Evolutionary conservation across 2,329 filamentous ascomycete species (phyloP).

Genomic region (Nemania serpens): DNA sequence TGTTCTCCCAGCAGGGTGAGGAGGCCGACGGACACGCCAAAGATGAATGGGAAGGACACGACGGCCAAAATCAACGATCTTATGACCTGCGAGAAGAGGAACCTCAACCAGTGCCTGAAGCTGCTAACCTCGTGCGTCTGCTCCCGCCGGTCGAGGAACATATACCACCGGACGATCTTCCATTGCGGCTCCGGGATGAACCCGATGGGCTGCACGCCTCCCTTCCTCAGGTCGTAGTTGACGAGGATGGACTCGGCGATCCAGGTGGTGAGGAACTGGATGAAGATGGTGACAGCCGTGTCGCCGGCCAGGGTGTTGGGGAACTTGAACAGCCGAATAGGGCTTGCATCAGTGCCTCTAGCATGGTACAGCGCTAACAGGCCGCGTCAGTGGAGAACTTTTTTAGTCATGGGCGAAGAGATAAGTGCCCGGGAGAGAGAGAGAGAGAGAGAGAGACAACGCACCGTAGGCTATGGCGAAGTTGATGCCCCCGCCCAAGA

Average conservation of each 20-base stretch:
- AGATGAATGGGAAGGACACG: constrained; percentile 49
- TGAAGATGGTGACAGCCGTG: constrained; percentile 54
- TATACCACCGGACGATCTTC: constrained; percentile 48
- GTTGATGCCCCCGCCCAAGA: constrained; percentile 57
- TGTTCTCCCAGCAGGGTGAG: constrained; percentile 46
- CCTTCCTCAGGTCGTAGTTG: constrained; percentile 50
- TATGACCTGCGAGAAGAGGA: constrained; percentile 44
- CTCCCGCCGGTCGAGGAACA: constrained; percentile 46
- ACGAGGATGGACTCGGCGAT: constrained; percentile 54
- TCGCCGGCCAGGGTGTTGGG: constrained; percentile 58
- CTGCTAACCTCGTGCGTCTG: constrained; percentile 37
- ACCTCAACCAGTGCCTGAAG: constrained; percentile 41
- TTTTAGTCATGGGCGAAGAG: not conserved
- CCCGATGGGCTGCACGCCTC: constrained; percentile 53
- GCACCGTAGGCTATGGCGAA: constrained; percentile 57
- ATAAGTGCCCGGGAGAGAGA: not conserved
- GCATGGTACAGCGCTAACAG: constrained; percentile 54
- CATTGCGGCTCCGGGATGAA: constrained; percentile 46
- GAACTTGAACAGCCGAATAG: constrained; percentile 52
- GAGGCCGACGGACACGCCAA: constrained; percentile 50
- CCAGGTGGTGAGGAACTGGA: constrained; percentile 58
- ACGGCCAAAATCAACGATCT: constrained; percentile 46
- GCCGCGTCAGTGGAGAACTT: constrained; percentile 3
- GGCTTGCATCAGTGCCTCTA: constrained; percentile 41
- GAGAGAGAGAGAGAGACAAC: constrained; percentile 13